phyloP scores from a whole-genome alignment of 306 rosid genomes.

The Alnus rubra region DNA sequence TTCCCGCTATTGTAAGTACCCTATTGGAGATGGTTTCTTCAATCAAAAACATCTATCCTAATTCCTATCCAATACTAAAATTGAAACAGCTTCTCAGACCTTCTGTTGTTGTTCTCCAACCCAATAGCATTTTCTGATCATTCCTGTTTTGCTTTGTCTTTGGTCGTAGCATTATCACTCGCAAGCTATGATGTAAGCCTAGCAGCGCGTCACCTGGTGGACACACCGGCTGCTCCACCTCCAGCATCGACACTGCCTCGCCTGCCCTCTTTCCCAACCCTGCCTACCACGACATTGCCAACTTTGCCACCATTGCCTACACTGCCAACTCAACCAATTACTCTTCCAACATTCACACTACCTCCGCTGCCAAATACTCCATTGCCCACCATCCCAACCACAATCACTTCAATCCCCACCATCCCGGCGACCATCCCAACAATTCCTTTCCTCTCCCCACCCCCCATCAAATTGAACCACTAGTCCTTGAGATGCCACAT shows the following conservation, averaged over 20 bases:
- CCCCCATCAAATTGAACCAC: constrained; percentile 1
- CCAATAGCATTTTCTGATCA: too few species aligned
- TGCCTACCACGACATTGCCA: neutral
- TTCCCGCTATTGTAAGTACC: neutral
- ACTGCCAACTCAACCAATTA: neutral
- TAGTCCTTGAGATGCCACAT: too few species aligned
- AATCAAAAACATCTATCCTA: neutral
- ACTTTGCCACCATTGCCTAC: neutral
- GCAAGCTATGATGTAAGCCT: too few species aligned
- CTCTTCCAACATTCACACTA: neutral
- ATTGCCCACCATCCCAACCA: neutral
- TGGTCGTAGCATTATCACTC: too few species aligned
- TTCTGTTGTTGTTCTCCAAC: neutral
- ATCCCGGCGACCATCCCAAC: constrained; percentile 22
- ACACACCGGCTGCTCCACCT: too few species aligned
- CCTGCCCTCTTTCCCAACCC: neutral
- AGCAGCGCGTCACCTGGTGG: too few species aligned
- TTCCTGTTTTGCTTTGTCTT: too few species aligned
- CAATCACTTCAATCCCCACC: constrained; percentile 12
- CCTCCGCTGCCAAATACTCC: too few species aligned
- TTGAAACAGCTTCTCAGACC: too few species aligned
- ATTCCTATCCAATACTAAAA: constrained; percentile 12
- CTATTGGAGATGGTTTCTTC: neutral
- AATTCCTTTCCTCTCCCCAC: constrained; percentile 23
- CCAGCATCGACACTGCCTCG: constrained; percentile 23